Base-by-base conservation (phyloP, 2,329 filamentous ascomycete genomes). In the Microdochium bolleyi region DNA sequence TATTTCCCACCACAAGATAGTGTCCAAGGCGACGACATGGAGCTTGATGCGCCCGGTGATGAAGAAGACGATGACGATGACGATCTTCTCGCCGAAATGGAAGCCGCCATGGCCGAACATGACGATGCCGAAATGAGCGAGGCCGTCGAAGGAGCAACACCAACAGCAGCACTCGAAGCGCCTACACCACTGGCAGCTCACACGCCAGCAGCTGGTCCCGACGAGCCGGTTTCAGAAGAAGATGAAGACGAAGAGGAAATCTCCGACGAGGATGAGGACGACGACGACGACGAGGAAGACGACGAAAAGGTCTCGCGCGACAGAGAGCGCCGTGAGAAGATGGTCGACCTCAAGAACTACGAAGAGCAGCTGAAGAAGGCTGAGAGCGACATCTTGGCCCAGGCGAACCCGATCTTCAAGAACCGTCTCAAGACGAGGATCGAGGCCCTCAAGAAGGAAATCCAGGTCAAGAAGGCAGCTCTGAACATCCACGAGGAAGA, bases 281-380 rank as follows among this genome's bases (percentile, higher is more conserved):
- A 78, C 13, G 73, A 77, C 24, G 75, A 76, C 5, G 78, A 79
- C 2, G 76, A 75, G 4, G 76, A 77, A 13, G 77, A 78, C 10
- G 76, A 77, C 41, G 75, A 77, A 32, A 76, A 79, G 2, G 77
- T 79, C 44, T 73, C 74, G 49, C 73, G 80, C 56, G 70, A 76
- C 56, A 74, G 79, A 56, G 78, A 79, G 55, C 74, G 80, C 56
- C 74, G 76, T 58, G 77, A 78, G 58, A 79, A 82, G 57, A 76
- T 82, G 51, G 69, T 72, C 49, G 72, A 77, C 51, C 70, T 83
- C 54, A 72, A 79, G 63, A 77, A 64, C 13, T 60, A 62, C 7
- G 49, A 62, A 21, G 58, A 73, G 61, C 71, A 77, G 60, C 72
- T 82, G 19, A 68, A 70, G 37, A 64, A 66, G 34, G 69, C 74